Conservation (phyloP, 2,329 filamentous ascomycete genomes). For the Trichoderma afroharzianum region DNA sequence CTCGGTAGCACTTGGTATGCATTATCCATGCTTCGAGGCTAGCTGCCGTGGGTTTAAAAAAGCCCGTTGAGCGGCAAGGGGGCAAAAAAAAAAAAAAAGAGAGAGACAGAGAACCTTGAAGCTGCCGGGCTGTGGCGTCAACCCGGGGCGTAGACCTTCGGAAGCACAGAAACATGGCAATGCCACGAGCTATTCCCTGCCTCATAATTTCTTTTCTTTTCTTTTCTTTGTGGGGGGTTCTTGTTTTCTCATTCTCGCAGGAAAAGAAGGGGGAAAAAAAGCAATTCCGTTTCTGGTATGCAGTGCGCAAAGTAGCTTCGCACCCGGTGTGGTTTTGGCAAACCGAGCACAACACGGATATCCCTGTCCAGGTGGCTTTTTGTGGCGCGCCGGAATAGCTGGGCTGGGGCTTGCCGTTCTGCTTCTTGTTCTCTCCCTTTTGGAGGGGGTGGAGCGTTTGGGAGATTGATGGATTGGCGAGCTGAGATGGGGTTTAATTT, state of each 20-base stretch:
- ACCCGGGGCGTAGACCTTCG: background rate
- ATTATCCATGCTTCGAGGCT: background rate
- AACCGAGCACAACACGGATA: background rate
- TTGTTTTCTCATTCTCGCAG: background rate
- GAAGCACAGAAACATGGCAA: background rate
- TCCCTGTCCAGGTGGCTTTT: constrained; percentile 4
- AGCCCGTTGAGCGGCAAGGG: background rate
- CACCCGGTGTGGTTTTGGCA: background rate
- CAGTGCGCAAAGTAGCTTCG: constrained; percentile 4
- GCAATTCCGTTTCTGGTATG: constrained; percentile 5
- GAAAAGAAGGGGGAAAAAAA: background rate
- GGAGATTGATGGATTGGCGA: background rate
- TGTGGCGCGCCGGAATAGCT: background rate
- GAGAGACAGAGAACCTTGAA: too few relatives aligned
- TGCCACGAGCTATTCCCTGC: background rate
- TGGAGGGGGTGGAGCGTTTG: background rate
- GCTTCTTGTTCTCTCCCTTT: background rate
- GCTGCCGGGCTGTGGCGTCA: background rate
- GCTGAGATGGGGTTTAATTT: background rate
- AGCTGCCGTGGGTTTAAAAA: background rate
- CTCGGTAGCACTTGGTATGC: background rate
- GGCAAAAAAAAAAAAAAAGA: background rate
- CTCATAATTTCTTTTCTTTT: background rate
- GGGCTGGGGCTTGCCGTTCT: too few relatives aligned
- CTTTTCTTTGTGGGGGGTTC: background rate